Evolutionary conservation across 768 basidiomycete genomes (phyloP), one percentile per base, ranked within the genome.

Genomic region (Boletus rubescentipes): DNA sequence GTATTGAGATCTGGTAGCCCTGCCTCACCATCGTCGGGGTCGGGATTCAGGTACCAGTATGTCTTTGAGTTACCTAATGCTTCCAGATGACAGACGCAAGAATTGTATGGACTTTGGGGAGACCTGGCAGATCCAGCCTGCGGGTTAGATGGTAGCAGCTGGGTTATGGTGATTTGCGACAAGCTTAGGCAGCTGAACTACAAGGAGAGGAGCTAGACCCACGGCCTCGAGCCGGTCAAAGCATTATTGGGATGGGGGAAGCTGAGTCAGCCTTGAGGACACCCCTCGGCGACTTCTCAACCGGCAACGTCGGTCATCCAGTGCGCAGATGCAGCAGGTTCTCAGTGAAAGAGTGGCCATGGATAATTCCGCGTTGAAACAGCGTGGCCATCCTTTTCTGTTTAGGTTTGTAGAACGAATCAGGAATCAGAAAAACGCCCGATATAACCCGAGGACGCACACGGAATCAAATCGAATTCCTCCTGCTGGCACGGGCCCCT

Each of bases 321-420:
- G 47, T 29, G n/a, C n/a, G n/a, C n/a, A 4, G 15, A 21, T 11
- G 30, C 44, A 40, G 21, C 26, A 46, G 8, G n/a, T 7, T 49
- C 39, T 34, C n/a, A n/a, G n/a, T n/a, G 46, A 59, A 23, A 18
- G 11, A 37, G 10, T 31, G 32, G 32, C 20, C 20, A 31, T 48
- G 39, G 38, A 34, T 50, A 40, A 23, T 18, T 39, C 41, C 32
- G 60, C 35, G 14, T 36, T 35, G 59, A 42, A 49, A 52, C 55
- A 46, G 29, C 39, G 31, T 55, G 47, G 23, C 14, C 31, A 20
- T 23, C 14, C 36, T 18, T 49, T 21, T 49, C 40, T 38, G n/a
- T 44, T 32, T 37, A 9, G 21, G n/a, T 60, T 43, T 38, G 10
- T n/a, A 9, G 43, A 26, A 54, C 44, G 47, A 41, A 54, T 54